These are phyloP conservation scores for Niveomyces coronatus DNA, from an alignment of 2,329 filamentous ascomycete genomes.

Conservation along the genomic window DNA sequence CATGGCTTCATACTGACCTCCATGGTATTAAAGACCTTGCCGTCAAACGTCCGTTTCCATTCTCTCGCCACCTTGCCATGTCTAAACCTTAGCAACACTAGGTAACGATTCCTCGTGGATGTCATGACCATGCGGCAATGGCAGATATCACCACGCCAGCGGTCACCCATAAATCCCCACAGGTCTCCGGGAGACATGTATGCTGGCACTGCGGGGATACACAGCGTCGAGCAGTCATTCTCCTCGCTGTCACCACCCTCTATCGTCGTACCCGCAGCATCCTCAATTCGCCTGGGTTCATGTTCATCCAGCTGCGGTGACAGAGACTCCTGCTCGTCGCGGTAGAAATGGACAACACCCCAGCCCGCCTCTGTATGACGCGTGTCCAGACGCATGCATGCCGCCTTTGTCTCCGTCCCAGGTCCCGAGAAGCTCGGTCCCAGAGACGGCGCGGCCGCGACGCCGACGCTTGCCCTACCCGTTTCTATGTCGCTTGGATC, in stretches of 20 bases:
- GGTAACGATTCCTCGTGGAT: slow-evolving; percentile 77
- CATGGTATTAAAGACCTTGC: slow-evolving; percentile 84
- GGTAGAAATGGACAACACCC: slow-evolving; percentile 90
- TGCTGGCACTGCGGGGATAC: slow-evolving; percentile 87
- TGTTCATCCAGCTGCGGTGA: slow-evolving; percentile 36
- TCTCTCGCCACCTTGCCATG: slow-evolving; percentile 60
- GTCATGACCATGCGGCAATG: slow-evolving; percentile 95
- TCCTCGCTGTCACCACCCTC: slow-evolving; percentile 19
- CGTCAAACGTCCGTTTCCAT: slow-evolving; percentile 84
- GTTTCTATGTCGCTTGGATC: slow-evolving; percentile 45
- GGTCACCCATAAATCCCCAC: slow-evolving; percentile 81
- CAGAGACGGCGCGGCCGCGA: slow-evolving; percentile 40
- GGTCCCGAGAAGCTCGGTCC: slow-evolving; percentile 46
- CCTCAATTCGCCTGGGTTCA: slow-evolving; percentile 18
- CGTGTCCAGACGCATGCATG: slow-evolving; percentile 60
- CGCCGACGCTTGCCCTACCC: slow-evolving; percentile 26
- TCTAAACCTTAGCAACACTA: slow-evolving; percentile 91
- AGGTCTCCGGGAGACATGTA: slow-evolving; percentile 90
- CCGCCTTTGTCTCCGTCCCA: slow-evolving; percentile 73
- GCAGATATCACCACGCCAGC: slow-evolving; percentile 74
- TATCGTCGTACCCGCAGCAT: slow-evolving; percentile 12
- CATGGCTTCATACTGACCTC: slow-evolving; percentile 46
- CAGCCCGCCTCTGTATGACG: slow-evolving; percentile 72
- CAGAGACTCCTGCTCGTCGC: slow-evolving; percentile 67
- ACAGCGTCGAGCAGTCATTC: slow-evolving; percentile 76